A percentile compares a stretch with the other conserved stretches of the same genome.
Evolutionary conservation across 306 rosid genomes (phyloP).

Genomic region (Lathyrus oleraceus): DNA sequence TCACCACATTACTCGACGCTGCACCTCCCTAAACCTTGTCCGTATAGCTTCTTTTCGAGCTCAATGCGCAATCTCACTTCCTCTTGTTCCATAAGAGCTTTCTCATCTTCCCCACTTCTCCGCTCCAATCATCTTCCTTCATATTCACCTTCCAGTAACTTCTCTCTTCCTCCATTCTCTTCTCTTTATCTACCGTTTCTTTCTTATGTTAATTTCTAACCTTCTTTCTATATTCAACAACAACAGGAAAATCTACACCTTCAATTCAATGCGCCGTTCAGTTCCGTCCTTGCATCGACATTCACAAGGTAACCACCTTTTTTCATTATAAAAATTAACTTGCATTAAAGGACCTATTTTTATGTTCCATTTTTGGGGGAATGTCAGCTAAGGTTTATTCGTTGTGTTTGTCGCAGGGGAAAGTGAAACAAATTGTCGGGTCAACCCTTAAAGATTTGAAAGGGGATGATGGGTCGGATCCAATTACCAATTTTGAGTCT

Average conservation of each 20-base stretch:
- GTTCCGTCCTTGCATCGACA: conserved; percentile 86
- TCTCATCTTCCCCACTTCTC: conserved; percentile 27
- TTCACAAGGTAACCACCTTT: conserved; percentile 59
- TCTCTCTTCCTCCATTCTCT: background rate
- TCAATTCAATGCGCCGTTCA: conserved; percentile 59
- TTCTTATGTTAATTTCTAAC: background rate
- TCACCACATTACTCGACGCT: too few species aligned
- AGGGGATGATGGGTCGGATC: conserved; percentile 56
- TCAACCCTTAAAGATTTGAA: conserved; percentile 79
- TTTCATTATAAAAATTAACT: background rate
- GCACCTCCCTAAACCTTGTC: background rate
- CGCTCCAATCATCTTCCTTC: conserved; percentile 19
- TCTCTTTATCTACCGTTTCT: background rate
- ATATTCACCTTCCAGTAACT: conserved; percentile 45
- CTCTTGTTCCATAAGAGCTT: conserved; percentile 1
- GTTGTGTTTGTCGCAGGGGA: conserved; percentile 59
- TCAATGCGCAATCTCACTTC: conserved; percentile 37
- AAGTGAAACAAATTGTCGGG: conserved; percentile 92
- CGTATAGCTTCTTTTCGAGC: too few species aligned
- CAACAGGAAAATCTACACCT: conserved; percentile 39
- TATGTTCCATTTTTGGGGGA: background rate
- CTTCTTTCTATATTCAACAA: background rate
- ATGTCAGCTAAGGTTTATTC: background rate
- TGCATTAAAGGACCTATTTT: background rate
- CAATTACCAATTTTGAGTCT: conserved; percentile 85